Conservation (phyloP, 345 rosid species). For the Boechera divaricarpa region DNA sequence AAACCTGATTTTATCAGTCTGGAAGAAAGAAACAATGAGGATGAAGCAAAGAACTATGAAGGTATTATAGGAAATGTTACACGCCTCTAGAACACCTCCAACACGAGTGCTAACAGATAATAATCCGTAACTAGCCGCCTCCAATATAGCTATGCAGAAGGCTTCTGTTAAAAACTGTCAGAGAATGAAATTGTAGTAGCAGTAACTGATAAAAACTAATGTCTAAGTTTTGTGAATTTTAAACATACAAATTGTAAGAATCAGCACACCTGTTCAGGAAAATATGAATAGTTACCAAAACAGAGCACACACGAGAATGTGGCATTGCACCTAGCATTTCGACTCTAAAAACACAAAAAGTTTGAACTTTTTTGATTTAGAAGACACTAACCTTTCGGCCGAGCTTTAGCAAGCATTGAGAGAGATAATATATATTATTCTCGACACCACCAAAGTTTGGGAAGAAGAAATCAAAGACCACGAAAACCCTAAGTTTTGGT, state of each 20-base stretch:
- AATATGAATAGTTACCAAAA: constrained; percentile 31
- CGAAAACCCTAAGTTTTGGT: constrained; percentile 69
- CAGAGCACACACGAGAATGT: constrained; percentile 84
- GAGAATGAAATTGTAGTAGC: constrained; percentile 32
- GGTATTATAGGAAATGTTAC: constrained; percentile 31
- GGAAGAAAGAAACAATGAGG: neutral
- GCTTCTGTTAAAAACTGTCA: constrained; percentile 94
- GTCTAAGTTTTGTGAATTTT: neutral
- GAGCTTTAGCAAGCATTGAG: constrained; percentile 88
- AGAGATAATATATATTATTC: constrained; percentile 87
- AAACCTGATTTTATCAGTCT: neutral
- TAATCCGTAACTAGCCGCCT: constrained; percentile 97
- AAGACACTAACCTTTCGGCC: constrained; percentile 81
- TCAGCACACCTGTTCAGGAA: constrained; percentile 76
- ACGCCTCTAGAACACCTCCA: constrained; percentile 97
- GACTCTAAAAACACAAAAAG: constrained; percentile 49
- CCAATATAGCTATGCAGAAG: constrained; percentile 97
- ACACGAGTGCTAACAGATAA: constrained; percentile 94
- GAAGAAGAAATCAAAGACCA: constrained; percentile 97
- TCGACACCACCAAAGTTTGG: constrained; percentile 98
- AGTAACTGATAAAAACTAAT: neutral
- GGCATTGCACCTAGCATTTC: constrained; percentile 95
- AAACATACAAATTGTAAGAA: neutral
- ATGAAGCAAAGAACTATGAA: neutral
- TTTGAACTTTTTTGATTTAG: neutral